These are phyloP conservation scores for Starmerella stigmatis DNA, from an alignment of 805 yeast genomes.

Conservation along the genomic window DNA sequence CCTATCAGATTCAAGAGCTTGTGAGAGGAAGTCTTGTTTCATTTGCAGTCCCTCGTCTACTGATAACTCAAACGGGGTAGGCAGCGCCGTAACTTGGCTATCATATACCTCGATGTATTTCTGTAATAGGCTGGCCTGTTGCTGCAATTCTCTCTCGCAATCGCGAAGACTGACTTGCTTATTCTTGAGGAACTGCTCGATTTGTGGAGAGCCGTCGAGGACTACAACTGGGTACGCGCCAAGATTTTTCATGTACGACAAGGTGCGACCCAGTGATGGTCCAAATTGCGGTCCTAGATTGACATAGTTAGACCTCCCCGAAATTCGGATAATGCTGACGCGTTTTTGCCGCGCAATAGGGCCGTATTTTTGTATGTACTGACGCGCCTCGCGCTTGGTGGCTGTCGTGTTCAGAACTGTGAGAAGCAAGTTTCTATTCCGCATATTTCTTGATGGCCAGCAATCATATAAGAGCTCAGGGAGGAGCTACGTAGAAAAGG, in stretches of 20 bases:
- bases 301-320: slow-evolving; percentile 16
- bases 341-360: slow-evolving; percentile 26
- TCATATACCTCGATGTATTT: slow-evolving; percentile 5
- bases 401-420: slow-evolving; percentile 84
- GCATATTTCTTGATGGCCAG: background rate
- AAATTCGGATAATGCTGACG: slow-evolving; percentile 30
- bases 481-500: background rate
- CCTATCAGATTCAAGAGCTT: slow-evolving; percentile 37
- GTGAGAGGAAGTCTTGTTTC: slow-evolving; percentile 33
- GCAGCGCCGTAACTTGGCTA: slow-evolving; percentile 27
- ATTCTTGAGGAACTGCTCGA: slow-evolving; percentile 22
- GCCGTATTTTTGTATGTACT: slow-evolving; percentile 62
- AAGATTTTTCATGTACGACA: slow-evolving; percentile 44
- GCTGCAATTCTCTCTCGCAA: slow-evolving; percentile 14
- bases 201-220: slow-evolving; percentile 37
- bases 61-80: slow-evolving; percentile 33
- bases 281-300: slow-evolving; percentile 14
- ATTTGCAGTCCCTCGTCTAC: slow-evolving; percentile 25
- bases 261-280: slow-evolving; percentile 40
- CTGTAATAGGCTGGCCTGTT: slow-evolving; percentile 9
- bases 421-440: slow-evolving; percentile 48
- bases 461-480: no score
- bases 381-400: slow-evolving; percentile 82
- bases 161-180: slow-evolving; percentile 9
- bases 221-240: slow-evolving; percentile 71